Evolutionary conservation across 2,329 filamentous ascomycete species (phyloP).

Genomic region (Trichophyton simii): DNA sequence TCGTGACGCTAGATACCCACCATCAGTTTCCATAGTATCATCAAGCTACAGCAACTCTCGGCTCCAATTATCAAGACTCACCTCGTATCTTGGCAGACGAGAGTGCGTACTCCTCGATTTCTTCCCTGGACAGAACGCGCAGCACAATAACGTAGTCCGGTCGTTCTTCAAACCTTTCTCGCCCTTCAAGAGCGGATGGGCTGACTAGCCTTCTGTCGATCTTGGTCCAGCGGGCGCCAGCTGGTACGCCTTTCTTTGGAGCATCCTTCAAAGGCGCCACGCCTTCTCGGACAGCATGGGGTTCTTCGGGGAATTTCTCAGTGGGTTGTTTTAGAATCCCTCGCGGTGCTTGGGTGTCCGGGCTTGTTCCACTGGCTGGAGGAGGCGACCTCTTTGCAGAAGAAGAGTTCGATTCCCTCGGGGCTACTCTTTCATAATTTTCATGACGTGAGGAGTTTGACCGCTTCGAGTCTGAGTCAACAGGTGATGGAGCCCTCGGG

Average conservation of each 20-base stretch:
- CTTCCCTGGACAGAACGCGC: conserved; percentile 71
- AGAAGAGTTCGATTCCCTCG: background rate
- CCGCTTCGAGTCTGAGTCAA: background rate
- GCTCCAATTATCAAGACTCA: conserved; percentile 28
- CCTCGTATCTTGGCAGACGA: conserved; percentile 72
- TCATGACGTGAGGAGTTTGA: background rate
- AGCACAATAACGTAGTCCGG: conserved; percentile 89
- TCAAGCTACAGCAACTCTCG: background rate
- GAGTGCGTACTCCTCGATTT: conserved; percentile 76
- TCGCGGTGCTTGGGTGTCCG: conserved; percentile 41
- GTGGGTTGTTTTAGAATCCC: conserved; percentile 78
- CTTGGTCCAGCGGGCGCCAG: conserved; percentile 83
- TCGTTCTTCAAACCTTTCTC: conserved; percentile 84
- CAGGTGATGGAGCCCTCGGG: background rate
- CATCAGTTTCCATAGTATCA: background rate
- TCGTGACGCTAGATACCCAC: background rate
- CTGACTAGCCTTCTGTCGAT: conserved; percentile 82
- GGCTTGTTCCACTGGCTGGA: conserved; percentile 45
- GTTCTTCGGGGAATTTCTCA: conserved; percentile 73
- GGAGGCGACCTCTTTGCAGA: background rate
- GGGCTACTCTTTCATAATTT: background rate
- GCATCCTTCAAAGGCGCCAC: conserved; percentile 89
- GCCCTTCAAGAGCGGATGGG: conserved; percentile 69
- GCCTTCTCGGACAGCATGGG: conserved; percentile 70
- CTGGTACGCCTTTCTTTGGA: conserved; percentile 56